Base-by-base conservation (phyloP, 148 eudicot genomes). In the Camellia granthamiana region DNA sequence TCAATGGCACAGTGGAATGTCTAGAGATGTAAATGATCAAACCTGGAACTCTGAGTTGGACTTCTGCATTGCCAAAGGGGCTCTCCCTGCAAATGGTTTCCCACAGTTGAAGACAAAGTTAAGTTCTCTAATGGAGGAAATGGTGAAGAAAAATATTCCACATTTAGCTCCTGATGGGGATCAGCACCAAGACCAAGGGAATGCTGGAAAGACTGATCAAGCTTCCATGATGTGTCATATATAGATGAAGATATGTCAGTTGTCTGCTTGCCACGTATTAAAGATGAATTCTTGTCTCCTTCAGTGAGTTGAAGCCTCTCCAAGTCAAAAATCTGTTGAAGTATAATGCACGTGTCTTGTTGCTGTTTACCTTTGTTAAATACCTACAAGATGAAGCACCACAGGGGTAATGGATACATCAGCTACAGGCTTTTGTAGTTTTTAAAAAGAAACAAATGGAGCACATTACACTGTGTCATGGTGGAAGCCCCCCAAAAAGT, bases 291-390 rank as follows among this genome's bases (percentile, higher is more conserved):
- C 78, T 78, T 82, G 71, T 72, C 73, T 54, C 71, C 84, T 79
- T 89, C 90, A 63, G 72, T 59, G 47, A 86, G 85, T 84, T 93
- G 93, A 77, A 89, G 88, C 80, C 79, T 89, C 85, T 85, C 82
- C 75, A 93, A 84, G 44, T 91, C 93, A 9, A 86, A 75, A 77
- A 91, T 87, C 69, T 93, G 97, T 81, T 91, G 92, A 84, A 83
- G 87, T 76, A 93, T 85, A 65, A 85, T 68, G 80, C 67, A 62
- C 44, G 80, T 77, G 47, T 84, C 79, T 30, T 86, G 81, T 78
- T 84, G 82, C 41, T 60, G 63, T 51, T 81, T 88, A 43, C 77
- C 76, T 67, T 79, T 80, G 43, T 76, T 21, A 18, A 46, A 12
- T 23, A 69, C 84, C 91, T 90, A 77, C 66, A 84, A 56, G 55